Evolutionary conservation across 2,329 filamentous ascomycete species (phyloP), one percentile per base, ranked within the genome.

Genomic region (Lojkania enalia): DNA sequence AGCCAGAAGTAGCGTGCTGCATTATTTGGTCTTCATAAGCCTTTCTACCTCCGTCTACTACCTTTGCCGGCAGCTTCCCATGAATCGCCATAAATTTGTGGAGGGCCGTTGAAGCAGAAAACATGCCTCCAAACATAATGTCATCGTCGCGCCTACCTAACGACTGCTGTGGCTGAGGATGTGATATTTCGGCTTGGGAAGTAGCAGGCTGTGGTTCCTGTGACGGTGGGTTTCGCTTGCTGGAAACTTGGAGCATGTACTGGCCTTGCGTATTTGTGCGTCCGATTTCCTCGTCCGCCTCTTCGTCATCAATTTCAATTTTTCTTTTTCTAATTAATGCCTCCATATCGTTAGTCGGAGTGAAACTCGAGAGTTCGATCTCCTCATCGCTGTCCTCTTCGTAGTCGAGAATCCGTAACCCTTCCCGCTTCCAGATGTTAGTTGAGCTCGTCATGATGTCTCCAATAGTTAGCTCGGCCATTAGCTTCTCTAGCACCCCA

Each of bases 71-170:
- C 16, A 15, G 16, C 46, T 57, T 63, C 18, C 75, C 73, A 42
- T 75, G 72, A 5, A 76, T 63, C 38, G 74, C 67, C 69, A 82
- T 77, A 51, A 80, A 83, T 20, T 71, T 75, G 4, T 74, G 67
- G 20, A 82, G 55, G 3, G 75, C 74, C 6, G 63, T 65, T 9
- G 55, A 65, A 19, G 70, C 71, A 50, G 73, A 74, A 54, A 75
- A 74, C 6, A 52, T 42, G 1, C 63, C 60, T 13, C 61, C 66
- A 41, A 68, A 66, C 57, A 70, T 66, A 2, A 67, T 55, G 2
- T 54, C 48, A 11, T 12, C 4, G 4, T 53, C 42, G 6, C 37
- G 42, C 13, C 16, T 32, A 3, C 7, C 5, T 2, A 44, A 11
- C 12, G n/a, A 12, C 27, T 37, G 19, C 14, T 25, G 31, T 14